Base-by-base conservation (phyloP, 148 eudicot species). In the Silene conica region DNA sequence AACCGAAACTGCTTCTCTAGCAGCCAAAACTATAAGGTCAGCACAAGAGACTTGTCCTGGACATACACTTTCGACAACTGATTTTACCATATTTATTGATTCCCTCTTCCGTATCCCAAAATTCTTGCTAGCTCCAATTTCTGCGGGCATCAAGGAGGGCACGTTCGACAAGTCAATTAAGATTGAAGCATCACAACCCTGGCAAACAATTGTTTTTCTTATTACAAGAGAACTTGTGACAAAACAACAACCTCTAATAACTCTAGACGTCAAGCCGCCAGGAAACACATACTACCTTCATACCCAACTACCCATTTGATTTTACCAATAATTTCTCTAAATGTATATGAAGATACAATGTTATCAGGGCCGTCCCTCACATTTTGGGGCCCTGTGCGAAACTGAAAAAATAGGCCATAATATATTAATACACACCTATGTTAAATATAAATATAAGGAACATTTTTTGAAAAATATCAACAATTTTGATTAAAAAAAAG, bases 171-270 rank as follows among this genome's bases (percentile, higher is more conserved):
- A 19, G 25, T 80, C 82, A 4, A 80, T 34, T 46, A 80, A 56
- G 60, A 80, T 80, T 22, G 82, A 80, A 19, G 79, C 82, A 80
- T 80, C 82, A 71, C 82, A 80, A 34, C 82, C 82, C 82, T 80
- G 62, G 45, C 46, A 14, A 58, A 43, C 25, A 12, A 54, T 20
- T 5, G 31, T 21, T 50, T 15, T 54, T 26, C 20, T n/a, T 15
- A 3, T 50, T 64, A 6, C 6, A 31, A 31, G 45, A 23, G n/a
- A n/a, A 52, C 8, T 22, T 69, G 10, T 41, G 69, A 60, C 55
- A 14, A 72, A 34, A 38, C 43, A 16, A 22, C 48, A 65, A 50
- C 18, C 25, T 48, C 55, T 15, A 63, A 63, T 38, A 22, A 22
- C 6, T 26, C 67, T 63, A 9, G 22, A 26, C 19, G 14, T 3